Evolutionary conservation across 164 flowering plant genomes (phyloP).

Genomic region (Aristolochia contorta): DNA sequence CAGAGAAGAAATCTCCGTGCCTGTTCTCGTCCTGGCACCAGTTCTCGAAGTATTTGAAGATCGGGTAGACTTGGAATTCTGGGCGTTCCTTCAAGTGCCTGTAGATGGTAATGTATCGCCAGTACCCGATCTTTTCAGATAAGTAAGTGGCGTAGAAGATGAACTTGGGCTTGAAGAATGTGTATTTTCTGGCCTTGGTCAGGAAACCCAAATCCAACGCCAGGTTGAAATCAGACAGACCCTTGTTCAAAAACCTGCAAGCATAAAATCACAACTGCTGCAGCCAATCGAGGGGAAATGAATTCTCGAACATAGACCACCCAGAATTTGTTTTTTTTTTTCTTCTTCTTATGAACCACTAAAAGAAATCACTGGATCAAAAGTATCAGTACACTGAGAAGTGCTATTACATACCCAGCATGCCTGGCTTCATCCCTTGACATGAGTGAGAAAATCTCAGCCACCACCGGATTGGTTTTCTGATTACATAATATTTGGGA

Average conservation of each 20-base stretch:
- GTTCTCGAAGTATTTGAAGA: constrained; percentile 98
- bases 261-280: neutral
- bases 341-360: neutral
- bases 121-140: constrained; percentile 97
- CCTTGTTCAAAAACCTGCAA: constrained; percentile 94
- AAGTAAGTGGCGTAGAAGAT: constrained; percentile 94
- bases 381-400: neutral
- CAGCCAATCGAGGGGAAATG: neutral
- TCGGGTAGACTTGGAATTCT: constrained; percentile 84
- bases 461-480: constrained; percentile 40
- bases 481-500: neutral
- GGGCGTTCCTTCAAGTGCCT: constrained; percentile 89
- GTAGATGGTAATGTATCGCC: constrained; percentile 96
- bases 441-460: constrained; percentile 99
- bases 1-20: constrained; percentile 99
- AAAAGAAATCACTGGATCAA: neutral
- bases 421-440: constrained; percentile 99
- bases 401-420: constrained; percentile 76
- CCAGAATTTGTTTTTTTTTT: too few species aligned
- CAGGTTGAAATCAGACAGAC: constrained; percentile 89
- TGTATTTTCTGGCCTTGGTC: constrained; percentile 96
- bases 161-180: constrained; percentile 98
- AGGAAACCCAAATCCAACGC: constrained; percentile 96
- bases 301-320: too few species aligned
- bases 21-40: constrained; percentile 99